Percentiles rank a stretch among this genome's conserved stretches.
These are phyloP conservation scores for Talaromyces proteolyticus DNA, from an alignment of 495 filamentous ascomycete species.

Conservation along the genomic window DNA sequence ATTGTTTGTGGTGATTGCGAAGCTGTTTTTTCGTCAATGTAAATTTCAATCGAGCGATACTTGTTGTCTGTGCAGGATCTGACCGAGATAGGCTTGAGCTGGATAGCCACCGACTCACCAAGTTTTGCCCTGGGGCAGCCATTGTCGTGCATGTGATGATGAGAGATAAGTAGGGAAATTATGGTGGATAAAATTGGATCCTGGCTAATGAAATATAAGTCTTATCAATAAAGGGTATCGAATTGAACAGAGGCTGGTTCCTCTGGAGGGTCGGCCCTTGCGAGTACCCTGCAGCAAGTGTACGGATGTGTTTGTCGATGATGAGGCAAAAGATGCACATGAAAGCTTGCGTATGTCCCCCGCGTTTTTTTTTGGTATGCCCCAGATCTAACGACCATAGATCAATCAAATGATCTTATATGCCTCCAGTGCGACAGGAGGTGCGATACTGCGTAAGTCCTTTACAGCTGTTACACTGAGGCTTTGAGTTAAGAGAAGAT, in stretches of 20 bases:
- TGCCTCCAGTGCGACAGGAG: slow-evolving; percentile 4
- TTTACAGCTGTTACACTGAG: neutral
- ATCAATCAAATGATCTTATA: neutral
- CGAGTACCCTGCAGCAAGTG: slow-evolving; percentile 20
- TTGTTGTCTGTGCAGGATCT: neutral
- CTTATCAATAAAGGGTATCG: slow-evolving; percentile 27
- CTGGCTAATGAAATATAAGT: slow-evolving; percentile 8
- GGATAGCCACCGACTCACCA: slow-evolving; percentile 21
- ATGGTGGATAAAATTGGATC: no score
- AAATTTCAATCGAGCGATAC: neutral
- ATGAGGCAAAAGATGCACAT: slow-evolving; percentile 10
- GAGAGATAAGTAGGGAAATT: slow-evolving; percentile 18
- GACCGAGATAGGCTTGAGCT: slow-evolving; percentile 16
- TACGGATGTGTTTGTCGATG: slow-evolving; percentile 16
- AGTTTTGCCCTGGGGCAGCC: slow-evolving; percentile 21
- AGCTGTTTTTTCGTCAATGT: slow-evolving; percentile 21
- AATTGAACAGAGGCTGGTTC: slow-evolving; percentile 21
- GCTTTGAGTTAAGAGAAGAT: neutral
- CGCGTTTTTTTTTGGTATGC: neutral
- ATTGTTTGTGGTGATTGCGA: slow-evolving; percentile 23
- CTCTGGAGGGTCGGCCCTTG: slow-evolving; percentile 18
- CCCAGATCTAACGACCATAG: neutral
- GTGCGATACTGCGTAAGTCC: slow-evolving; percentile 5
- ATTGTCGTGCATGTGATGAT: slow-evolving; percentile 27
- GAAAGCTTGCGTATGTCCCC: slow-evolving; percentile 1